Percentiles rank a stretch among this genome's conserved stretches.
Evolutionary conservation across 2,329 filamentous ascomycete genomes (phyloP).

Genomic region (Akanthomyces dipterigenus): DNA sequence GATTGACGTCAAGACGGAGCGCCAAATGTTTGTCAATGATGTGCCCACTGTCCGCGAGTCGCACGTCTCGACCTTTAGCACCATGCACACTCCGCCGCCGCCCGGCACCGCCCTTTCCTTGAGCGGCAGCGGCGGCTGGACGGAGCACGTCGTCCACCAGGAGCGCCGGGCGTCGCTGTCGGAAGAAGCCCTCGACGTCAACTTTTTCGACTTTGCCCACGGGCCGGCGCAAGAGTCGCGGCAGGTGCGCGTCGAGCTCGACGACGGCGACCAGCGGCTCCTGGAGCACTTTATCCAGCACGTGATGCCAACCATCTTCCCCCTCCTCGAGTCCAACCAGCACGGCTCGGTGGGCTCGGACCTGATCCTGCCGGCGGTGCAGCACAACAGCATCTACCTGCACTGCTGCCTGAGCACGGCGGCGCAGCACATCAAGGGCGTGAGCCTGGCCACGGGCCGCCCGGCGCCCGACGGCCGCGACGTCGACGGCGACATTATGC

Average conservation of each 20-base stretch:
- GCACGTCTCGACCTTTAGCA: constrained; percentile 86
- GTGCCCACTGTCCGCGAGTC: constrained; percentile 80
- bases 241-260: constrained; percentile 71
- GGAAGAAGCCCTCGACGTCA: constrained; percentile 62
- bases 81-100: constrained; percentile 73
- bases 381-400: constrained; percentile 86
- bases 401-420: constrained; percentile 94
- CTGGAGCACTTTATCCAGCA: constrained; percentile 87
- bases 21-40: constrained; percentile 89
- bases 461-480: constrained; percentile 55
- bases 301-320: constrained; percentile 84
- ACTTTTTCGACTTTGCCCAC: constrained; percentile 78
- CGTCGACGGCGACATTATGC: constrained; percentile 72
- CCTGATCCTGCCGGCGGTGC: constrained; percentile 78
- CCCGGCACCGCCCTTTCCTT: constrained; percentile 60
- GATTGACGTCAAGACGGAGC: constrained; percentile 91
- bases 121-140: constrained; percentile 70
- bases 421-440: constrained; percentile 84
- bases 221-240: constrained; percentile 54
- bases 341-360: constrained; percentile 74
- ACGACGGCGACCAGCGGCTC: constrained; percentile 79
- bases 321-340: constrained; percentile 84
- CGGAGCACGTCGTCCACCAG: constrained; percentile 24
- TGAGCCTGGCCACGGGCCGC: constrained; percentile 45
- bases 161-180: constrained; percentile 56